Base-by-base conservation (phyloP, 192 early-diverging fungal genomes). In the Coemansia sp. region DNA sequence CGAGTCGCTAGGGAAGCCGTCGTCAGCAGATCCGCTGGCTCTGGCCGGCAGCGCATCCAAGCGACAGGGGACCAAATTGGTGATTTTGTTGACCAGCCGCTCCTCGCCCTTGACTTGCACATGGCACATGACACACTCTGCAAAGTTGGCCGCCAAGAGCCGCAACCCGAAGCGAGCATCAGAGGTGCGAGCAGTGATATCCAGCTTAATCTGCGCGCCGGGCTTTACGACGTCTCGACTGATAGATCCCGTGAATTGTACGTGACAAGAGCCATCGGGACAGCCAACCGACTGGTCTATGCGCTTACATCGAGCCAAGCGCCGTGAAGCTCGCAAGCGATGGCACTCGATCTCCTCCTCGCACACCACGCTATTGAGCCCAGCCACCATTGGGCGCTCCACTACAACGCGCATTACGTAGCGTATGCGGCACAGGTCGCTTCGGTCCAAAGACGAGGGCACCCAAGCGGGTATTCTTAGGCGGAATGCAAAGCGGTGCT, bases 261-360 rank as follows among this genome's bases (percentile, higher is more conserved):
- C 78, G 21, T 81, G 78, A 39, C 78, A 81, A 14, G 73, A 69
- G 31, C 78, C 78, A 60, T 81, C 73, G 6, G 78, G 78, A 35
- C 78, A 81, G 5, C 78, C 78, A 13, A 81, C 78, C 36, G 78
- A 81, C 66, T 81, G 78, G 56, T 81, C 78, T 2, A 81, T 50
- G 1, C 56, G 59, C 66, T 72, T 71, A 4, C 63, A 42, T 16
- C 73, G 53, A 11, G 78, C 78, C 60, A 81, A 60, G 2, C 78
- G 61, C 40, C 48, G 46, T 2, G 69, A 42, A 16, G 35, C 63
- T 0, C 78, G 64, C 31, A 74, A n/a, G 1, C 69, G 65, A 8
- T 42, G 61, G 38, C 73, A 75, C 38, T 21, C 23, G 14, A 81
- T 36, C 59, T 75, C 73, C 18, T 31, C 53, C 70, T 75, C 78